Conservation (phyloP, 495 filamentous ascomycete genomes). For the Aspergillus cavernicola region DNA sequence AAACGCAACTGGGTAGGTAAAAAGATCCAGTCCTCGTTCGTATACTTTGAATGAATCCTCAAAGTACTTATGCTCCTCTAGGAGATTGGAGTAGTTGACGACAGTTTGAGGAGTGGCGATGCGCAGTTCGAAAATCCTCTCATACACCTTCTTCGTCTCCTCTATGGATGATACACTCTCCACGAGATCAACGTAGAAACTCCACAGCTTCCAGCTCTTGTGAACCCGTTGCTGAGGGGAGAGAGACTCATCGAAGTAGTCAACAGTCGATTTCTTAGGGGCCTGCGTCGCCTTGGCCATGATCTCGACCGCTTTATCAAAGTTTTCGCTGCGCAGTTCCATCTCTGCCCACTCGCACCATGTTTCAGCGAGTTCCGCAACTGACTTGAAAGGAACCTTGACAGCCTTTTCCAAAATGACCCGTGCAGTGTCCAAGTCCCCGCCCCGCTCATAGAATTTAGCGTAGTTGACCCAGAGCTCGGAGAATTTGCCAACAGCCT, state of each 20-base stretch:
- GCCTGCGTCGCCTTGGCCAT: conserved; percentile 97
- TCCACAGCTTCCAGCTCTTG: conserved; percentile 99
- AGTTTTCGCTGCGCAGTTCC: conserved; percentile 93
- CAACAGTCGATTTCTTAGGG: conserved; percentile 89
- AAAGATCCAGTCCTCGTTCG: conserved; percentile 92
- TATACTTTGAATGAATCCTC: conserved; percentile 98
- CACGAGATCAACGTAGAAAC: conserved; percentile 98
- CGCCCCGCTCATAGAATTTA: conserved; percentile 91
- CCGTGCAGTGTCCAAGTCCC: conserved; percentile 78
- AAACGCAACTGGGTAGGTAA: conserved; percentile 96
- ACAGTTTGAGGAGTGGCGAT: conserved; percentile 98
- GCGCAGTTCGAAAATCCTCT: conserved; percentile 94
- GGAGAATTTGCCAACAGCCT: conserved; percentile 89
- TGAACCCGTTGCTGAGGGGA: conserved; percentile 95
- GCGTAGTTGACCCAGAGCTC: conserved; percentile 97
- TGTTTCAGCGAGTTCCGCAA: conserved; percentile 91
- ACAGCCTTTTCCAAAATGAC: conserved; percentile 97
- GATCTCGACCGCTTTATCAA: conserved; percentile 87
- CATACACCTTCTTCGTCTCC: conserved; percentile 91
- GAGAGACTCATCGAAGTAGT: conserved; percentile 95
- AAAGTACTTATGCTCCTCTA: conserved; percentile 94
- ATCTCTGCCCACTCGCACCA: conserved; percentile 99
- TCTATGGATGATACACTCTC: conserved; percentile 90
- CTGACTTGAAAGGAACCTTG: conserved; percentile 94
- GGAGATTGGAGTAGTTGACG: conserved; percentile 94